Evolutionary conservation across 2,329 filamentous ascomycete genomes (phyloP), one percentile per base, ranked within the genome.

Genomic region (Aspergillus pseudonomiae): DNA sequence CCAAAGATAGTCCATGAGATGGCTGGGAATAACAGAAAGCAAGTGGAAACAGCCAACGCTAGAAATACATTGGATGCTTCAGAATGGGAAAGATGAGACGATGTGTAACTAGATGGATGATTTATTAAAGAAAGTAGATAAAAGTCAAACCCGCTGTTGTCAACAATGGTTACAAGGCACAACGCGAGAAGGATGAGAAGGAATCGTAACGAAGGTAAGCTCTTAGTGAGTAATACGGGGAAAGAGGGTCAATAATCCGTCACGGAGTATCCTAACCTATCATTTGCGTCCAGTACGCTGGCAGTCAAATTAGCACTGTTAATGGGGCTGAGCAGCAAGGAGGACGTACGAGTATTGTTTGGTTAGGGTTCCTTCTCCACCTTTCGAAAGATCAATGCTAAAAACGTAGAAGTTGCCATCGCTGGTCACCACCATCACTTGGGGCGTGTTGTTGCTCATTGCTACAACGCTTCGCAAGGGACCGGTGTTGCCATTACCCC

Each of bases 401-500:
- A 94, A 99, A 34, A 98, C 91, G 71, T 95, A 97, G 74, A 97
- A 98, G 28, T 90, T 90, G 11, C 95, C 95, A 75, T 99, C 95
- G 71, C 91, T 97, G 0, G 95, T 99, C 16, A 97, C 94, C 0
- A 98, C 92, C 94, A 99, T 98, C 56, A 99, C 92, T 73, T 98
- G 94, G 0, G 95, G 95, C 30, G 91, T 94, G 75, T 89, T 96
- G 73, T 90, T 95, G 75, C 92, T 97, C 90, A 99, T 96, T 10
- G 95, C 94, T 50, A 99, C 95, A n/a, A 99, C 94, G 68, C 93
- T 97, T 68, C 91, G 85, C 46, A 96, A 79, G 0, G 92, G 89
- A 0, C 84, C 82, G n/a, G 73, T 74, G 41, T 78, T 73, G 28
- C 79, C 79, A 36, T 70, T 73, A 10, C 71, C 73, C 7, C 75